phyloP scores from a whole-genome alignment of 805 yeast species.

The Hanseniaspora guilliermondii region DNA sequence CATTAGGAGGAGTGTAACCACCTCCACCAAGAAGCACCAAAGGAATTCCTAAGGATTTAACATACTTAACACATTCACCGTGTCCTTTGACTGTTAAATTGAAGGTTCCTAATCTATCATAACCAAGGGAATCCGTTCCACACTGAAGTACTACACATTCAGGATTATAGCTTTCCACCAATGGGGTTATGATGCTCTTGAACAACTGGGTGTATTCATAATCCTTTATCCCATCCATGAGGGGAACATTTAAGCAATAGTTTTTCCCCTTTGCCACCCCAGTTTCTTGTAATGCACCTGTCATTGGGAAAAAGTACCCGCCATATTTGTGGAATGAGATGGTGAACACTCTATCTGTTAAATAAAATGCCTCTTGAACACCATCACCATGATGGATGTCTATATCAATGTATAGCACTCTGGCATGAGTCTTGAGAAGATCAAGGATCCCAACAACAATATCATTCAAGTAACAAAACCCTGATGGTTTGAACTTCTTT shows the following conservation, averaged over 20 bases:
- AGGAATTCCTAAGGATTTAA: constrained; percentile 76
- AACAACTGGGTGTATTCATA: constrained; percentile 35
- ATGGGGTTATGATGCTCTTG: constrained; percentile 79
- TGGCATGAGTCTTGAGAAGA: constrained; percentile 65
- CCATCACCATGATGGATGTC: constrained; percentile 95
- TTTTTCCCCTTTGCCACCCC: constrained; percentile 80
- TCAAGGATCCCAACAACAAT: constrained; percentile 76
- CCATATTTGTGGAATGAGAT: constrained; percentile 86
- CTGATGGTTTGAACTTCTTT: constrained; percentile 77
- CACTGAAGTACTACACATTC: constrained; percentile 94
- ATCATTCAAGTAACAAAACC: constrained; percentile 84
- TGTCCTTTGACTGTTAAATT: constrained; percentile 88
- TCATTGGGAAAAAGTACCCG: constrained; percentile 76
- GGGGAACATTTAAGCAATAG: constrained; percentile 73
- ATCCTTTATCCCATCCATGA: constrained; percentile 90
- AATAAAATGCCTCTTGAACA: constrained; percentile 85
- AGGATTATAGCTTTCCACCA: constrained; percentile 78
- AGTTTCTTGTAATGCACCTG: constrained; percentile 73
- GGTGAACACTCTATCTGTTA: constrained; percentile 85
- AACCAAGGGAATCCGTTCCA: constrained; percentile 95
- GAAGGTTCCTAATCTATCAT: constrained; percentile 92
- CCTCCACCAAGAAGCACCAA: constrained; percentile 95
- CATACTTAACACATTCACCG: constrained; percentile 87
- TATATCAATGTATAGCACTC: constrained; percentile 78
- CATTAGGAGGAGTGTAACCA: constrained; percentile 95